Percentiles rank a stretch among this genome's conserved stretches.
Conservation (phyloP, 2,329 filamentous ascomycete genomes). For the Ciborinia camelliae region DNA sequence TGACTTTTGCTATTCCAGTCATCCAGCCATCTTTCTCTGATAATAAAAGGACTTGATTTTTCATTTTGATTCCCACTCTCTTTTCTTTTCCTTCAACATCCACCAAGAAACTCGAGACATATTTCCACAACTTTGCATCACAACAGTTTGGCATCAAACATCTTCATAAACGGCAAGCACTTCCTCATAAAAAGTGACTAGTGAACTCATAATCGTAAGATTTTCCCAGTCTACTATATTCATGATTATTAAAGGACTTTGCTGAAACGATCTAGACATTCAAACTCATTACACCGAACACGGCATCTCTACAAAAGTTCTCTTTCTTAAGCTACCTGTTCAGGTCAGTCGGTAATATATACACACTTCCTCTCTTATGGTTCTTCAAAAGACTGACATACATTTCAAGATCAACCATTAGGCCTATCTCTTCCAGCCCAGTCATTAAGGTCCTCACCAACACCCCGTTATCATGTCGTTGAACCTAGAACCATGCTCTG, state of each 20-base stretch:
- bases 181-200: not conserved
- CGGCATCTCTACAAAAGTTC: too few species aligned
- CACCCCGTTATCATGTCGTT: not conserved
- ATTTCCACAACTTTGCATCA: not conserved
- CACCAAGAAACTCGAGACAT: too few species aligned
- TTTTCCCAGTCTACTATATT: not conserved
- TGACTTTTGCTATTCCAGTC: not conserved
- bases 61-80: not conserved
- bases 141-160: not conserved
- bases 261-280: not conserved
- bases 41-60: not conserved
- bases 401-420: not conserved
- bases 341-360: not conserved
- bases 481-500: not conserved
- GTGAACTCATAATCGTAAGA: not conserved
- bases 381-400: not conserved
- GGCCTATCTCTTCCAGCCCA: not conserved
- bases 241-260: not conserved
- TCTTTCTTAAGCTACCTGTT: too few species aligned
- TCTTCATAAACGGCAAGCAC: not conserved
- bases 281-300: not conserved
- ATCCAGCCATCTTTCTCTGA: not conserved
- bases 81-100: not conserved
- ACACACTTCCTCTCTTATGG: not conserved
- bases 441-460: not conserved